Evolutionary conservation across 1,284 basidiomycete genomes (phyloP).

Genomic region (Boletus albobrunnescens): DNA sequence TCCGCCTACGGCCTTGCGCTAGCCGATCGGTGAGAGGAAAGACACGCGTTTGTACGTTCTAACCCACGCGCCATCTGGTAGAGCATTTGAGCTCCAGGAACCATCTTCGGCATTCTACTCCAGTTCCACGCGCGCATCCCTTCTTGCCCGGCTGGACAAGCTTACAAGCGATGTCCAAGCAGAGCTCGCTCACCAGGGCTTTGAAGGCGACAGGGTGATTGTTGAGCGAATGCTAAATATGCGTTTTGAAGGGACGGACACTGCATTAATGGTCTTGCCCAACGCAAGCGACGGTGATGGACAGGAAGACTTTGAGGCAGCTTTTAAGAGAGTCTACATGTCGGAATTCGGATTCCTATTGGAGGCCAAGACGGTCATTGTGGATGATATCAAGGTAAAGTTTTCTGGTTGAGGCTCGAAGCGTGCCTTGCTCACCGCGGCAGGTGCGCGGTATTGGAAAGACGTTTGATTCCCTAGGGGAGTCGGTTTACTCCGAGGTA

Average conservation of each 20-base stretch:
- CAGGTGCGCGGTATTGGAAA: constrained; percentile 80
- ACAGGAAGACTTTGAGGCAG: constrained; percentile 71
- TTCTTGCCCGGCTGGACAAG: constrained; percentile 64
- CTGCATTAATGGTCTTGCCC: constrained; percentile 82
- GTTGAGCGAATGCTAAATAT: constrained; percentile 86
- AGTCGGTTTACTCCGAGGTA: constrained; percentile 77
- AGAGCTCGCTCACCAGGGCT: constrained; percentile 78
- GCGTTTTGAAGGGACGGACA: constrained; percentile 91
- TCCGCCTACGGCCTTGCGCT: constrained; percentile 78
- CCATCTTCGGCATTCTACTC: constrained; percentile 78
- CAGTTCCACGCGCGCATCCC: constrained; percentile 45
- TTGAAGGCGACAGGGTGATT: constrained; percentile 63
- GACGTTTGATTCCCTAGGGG: constrained; percentile 80
- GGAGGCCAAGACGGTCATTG: constrained; percentile 70
- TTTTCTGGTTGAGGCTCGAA: background rate
- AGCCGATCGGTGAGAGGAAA: constrained; percentile 62
- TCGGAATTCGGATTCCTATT: constrained; percentile 91
- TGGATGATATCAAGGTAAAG: constrained; percentile 86
- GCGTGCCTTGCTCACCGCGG: background rate
- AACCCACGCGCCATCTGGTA: constrained; percentile 29
- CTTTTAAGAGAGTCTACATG: constrained; percentile 76
- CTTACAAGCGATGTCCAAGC: constrained; percentile 59
- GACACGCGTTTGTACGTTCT: background rate
- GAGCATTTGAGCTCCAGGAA: constrained; percentile 83
- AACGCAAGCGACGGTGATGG: constrained; percentile 49